Conservation (phyloP, 1,139 yeast species). For the Yamadazyma dendronema region DNA sequence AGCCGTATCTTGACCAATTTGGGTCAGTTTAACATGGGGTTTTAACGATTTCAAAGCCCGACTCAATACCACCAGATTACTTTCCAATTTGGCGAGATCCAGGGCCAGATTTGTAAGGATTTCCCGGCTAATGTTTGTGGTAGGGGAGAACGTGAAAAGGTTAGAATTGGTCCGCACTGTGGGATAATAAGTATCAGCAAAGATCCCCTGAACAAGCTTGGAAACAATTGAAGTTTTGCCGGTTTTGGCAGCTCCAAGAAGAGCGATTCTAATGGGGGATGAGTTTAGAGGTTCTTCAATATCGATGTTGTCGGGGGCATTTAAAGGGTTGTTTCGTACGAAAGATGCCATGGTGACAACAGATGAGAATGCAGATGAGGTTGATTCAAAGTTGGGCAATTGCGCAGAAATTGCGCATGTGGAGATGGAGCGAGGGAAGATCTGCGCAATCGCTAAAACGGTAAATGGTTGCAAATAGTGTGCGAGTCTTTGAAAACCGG, state of each 20-base stretch:
- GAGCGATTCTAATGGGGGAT: constrained; percentile 52
- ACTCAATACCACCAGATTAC: constrained; percentile 21
- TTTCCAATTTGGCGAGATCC: constrained; percentile 3
- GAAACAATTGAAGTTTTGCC: constrained; percentile 56
- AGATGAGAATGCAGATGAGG: too few species aligned
- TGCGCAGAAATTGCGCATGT: not conserved
- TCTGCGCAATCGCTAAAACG: too few species aligned
- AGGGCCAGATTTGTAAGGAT: constrained; percentile 8
- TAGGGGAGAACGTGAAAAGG: constrained; percentile 52
- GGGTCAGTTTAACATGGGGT: constrained; percentile 13
- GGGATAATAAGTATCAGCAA: constrained; percentile 64
- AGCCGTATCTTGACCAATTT: constrained; percentile 12
- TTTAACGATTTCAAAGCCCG: constrained; percentile 24
- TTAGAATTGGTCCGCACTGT: constrained; percentile 55
- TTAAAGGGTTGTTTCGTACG: constrained; percentile 12
- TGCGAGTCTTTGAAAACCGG: too few species aligned
- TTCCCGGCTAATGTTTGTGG: constrained; percentile 28
- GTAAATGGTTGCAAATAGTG: too few species aligned
- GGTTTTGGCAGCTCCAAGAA: constrained; percentile 53
- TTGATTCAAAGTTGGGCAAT: not conserved
- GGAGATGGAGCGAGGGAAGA: too few species aligned
- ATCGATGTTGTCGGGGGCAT: constrained; percentile 7
- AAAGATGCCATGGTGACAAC: constrained; percentile 13
- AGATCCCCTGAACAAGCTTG: constrained; percentile 45
- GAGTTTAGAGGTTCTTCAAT: constrained; percentile 23